Evolutionary conservation across 148 eudicot species (phyloP), one percentile per base, ranked within the genome.

Genomic region (Spergularia bocconei): DNA sequence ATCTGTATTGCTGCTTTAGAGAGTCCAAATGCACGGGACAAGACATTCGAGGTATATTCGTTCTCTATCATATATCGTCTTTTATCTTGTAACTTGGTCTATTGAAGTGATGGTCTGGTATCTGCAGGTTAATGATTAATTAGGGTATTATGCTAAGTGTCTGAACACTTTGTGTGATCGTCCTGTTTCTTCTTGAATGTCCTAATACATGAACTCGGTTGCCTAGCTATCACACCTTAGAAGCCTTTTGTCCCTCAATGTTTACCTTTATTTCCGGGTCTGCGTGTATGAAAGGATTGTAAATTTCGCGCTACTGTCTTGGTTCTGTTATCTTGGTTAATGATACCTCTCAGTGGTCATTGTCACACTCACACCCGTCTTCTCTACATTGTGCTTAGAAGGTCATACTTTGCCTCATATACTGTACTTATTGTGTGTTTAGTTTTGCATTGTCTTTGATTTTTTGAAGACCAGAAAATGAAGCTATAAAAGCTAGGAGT

Each of bases 1-100:
- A 90, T 94, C 77, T 94, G 98, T 71, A 84, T 94, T 75, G 97
- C 98, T 82, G 97, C 98, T 70, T 81, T 94, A 47, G 92, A 84
- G 72, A 94, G 96, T 82, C 85, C 91, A 10, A 72, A 88, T 82
- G 97, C 97, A 17, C 87, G 91, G 76, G 91, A 94, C 89, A 94
- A 94, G 89, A 91, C 97, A 69, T 94, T 94, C 81, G 98, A 94
- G 98, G 98, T 93, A 80, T 48, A 17, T 48, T 68, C 38, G 5
- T 51, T 23, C 10, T 9, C 48, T 44, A 44, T 44, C 10, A 44
- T 44, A 44, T 44, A 41, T n/a, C 19, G 12, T 64, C 52, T n/a
- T 19, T 66, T 41, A 6, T 66, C 52, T 66, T 41, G 70, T 19
- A 41, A 5, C 19, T 44, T 44, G 25, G 69, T 65, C n/a, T 63